A percentile compares a stretch with the other conserved stretches of the same genome.
Evolutionary conservation across 345 rosid species (phyloP).

Genomic region (Geranium rotundifolium): DNA sequence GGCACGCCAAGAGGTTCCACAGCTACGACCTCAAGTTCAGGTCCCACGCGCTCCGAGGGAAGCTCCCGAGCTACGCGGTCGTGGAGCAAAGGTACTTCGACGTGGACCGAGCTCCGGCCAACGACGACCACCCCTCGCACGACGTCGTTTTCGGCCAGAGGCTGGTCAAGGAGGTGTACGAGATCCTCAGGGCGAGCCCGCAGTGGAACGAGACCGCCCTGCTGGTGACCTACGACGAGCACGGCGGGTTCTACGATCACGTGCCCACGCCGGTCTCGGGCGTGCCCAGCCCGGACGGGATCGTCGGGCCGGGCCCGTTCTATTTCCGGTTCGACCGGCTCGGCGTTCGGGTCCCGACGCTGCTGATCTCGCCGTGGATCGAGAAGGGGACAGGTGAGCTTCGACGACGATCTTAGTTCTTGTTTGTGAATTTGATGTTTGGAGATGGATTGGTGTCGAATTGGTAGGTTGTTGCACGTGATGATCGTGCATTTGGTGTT

Average conservation of each 20-base stretch:
- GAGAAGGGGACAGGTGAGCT: constrained; percentile 82
- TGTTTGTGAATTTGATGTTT: too few species aligned
- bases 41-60: constrained; percentile 56
- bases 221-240: constrained; percentile 87
- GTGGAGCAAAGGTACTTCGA: constrained; percentile 88
- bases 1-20: constrained; percentile 61
- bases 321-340: constrained; percentile 78
- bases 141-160: constrained; percentile 79
- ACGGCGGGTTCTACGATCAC: constrained; percentile 96
- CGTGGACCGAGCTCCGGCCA: constrained; percentile 52
- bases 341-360: constrained; percentile 88
- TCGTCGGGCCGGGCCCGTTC: constrained; percentile 79
- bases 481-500: too few species aligned
- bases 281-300: constrained; percentile 93
- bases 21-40: constrained; percentile 48
- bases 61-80: constrained; percentile 74
- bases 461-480: too few species aligned
- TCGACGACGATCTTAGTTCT: background rate
- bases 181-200: constrained; percentile 76
- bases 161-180: constrained; percentile 93
- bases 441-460: too few species aligned
- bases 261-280: constrained; percentile 72
- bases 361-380: constrained; percentile 84
- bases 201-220: constrained; percentile 97
- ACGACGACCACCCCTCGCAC: constrained; percentile 95